phyloP scores from a whole-genome alignment of 78 protist genomes.

The Fonticula alba region DNA sequence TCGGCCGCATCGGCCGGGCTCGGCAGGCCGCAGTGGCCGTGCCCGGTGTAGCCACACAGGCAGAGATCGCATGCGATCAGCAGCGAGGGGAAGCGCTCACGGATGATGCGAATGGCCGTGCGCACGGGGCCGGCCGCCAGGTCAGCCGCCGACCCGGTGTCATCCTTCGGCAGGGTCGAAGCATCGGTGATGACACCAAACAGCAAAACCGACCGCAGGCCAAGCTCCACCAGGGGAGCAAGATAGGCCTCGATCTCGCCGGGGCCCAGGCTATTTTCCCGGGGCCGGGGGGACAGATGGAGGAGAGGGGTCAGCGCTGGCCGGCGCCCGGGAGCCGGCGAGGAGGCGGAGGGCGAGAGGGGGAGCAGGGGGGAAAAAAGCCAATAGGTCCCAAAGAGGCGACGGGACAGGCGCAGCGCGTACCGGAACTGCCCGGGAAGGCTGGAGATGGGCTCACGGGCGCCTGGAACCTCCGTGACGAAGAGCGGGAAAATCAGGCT shows the following conservation, averaged over 20 bases:
- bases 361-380: too few relatives aligned
- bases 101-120: slow-evolving; percentile 15
- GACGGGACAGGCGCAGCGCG: not conserved
- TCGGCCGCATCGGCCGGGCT: too few relatives aligned
- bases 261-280: not conserved
- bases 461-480: slow-evolving; percentile 14
- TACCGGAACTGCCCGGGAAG: not conserved
- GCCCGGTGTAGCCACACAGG: slow-evolving; percentile 49
- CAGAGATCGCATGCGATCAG: slow-evolving; percentile 48
- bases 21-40: slow-evolving; percentile 54
- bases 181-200: slow-evolving; percentile 46
- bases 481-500: slow-evolving; percentile 46
- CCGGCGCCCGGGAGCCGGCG: too few relatives aligned
- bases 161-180: slow-evolving; percentile 16
- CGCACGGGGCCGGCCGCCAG: slow-evolving; percentile 15
- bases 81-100: slow-evolving; percentile 21
- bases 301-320: too few relatives aligned
- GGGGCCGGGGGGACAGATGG: not conserved
- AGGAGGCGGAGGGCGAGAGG: too few relatives aligned
- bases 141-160: slow-evolving; percentile 13
- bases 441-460: not conserved
- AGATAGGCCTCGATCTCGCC: slow-evolving; percentile 17
- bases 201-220: slow-evolving; percentile 39
- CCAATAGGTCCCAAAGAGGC: not conserved
- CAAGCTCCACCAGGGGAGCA: slow-evolving; percentile 42